Evolutionary conservation across 2,329 filamentous ascomycete species (phyloP), one percentile per base, ranked within the genome.

Genomic region (Fusarium setosum): DNA sequence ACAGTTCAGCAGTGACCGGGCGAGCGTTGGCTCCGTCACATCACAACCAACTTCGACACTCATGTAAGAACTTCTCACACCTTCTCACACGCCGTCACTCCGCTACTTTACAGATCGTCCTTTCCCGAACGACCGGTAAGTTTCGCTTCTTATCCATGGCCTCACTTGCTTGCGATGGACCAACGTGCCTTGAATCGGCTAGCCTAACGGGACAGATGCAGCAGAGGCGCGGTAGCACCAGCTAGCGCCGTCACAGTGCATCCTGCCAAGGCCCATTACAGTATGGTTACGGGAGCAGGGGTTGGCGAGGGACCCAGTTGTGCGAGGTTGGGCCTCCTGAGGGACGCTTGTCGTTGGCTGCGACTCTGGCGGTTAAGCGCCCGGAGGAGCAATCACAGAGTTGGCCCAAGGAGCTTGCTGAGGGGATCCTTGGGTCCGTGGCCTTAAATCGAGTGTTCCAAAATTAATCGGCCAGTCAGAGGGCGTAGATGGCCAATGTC

Each of bases 161-260:
- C 15, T 31, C 10, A 18, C 40, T 24, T 9, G 5, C 17, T 18
- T 31, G 42, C 20, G 26, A 4, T 20, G 13, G 12, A n/a, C n/a
- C n/a, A 52, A 50, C 35, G 41, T 41, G 35, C 15, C 41, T 54
- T 51, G 17, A 29, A 50, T 56, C 61, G 32, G 38, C 52, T 64
- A 56, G 60, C 40, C 34, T 17, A 47, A 26, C 32, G 48, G 35
- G 34, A 18, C 34, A 29, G 42, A 35, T 29, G 29, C 24, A 31
- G 31, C 32, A 35, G 15, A 50, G 17, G 45, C n/a, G 32, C 24
- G 24, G 37, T 37, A 50, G 44, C 50, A 21, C 51, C 58, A 29
- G 32, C 61, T 73, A 73, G 71, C 68, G 69, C 63, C 59, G 64
- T 73, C 71, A 73, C 71, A 70, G 61, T 64, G 71, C 71, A 72